These are phyloP conservation scores for Tulasnella sp. DNA, from an alignment of 768 basidiomycete genomes.

Conservation along the genomic window DNA sequence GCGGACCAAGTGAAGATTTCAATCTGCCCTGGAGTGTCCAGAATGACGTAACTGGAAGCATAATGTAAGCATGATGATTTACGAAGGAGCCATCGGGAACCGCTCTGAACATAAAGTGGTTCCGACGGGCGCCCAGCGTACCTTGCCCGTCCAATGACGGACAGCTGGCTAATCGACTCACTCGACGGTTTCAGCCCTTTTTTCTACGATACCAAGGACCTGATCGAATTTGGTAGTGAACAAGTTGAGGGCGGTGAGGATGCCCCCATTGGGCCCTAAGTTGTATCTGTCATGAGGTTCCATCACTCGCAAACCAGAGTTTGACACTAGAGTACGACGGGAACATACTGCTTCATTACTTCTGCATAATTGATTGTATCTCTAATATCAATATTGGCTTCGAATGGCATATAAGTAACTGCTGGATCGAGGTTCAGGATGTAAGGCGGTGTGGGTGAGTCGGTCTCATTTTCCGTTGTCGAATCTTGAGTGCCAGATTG, in stretches of 20 bases:
- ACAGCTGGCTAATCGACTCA: conserved; percentile 42
- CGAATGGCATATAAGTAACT: conserved; percentile 84
- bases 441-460: conserved; percentile 66
- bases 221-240: conserved; percentile 99
- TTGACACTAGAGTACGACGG: not conserved
- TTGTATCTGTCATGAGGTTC: conserved; percentile 66
- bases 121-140: not conserved
- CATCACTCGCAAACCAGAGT: conserved; percentile 31
- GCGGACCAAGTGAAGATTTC: conserved; percentile 99
- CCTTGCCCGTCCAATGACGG: not conserved
- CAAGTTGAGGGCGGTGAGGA: conserved; percentile 91
- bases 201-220: conserved; percentile 86
- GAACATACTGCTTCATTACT: conserved; percentile 97
- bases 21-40: conserved; percentile 98
- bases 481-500: not conserved
- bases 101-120: not conserved
- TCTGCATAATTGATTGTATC: conserved; percentile 97
- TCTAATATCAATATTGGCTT: conserved; percentile 95
- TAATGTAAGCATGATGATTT: not conserved
- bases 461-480: not conserved
- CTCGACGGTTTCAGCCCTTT: conserved; percentile 83
- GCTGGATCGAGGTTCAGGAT: conserved; percentile 98
- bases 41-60: conserved; percentile 71
- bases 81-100: conserved; percentile 3
- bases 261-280: conserved; percentile 96